These are phyloP conservation scores for Acanthamoeba sp. DNA, from an alignment of 208 protist genomes.

Conservation along the genomic window DNA sequence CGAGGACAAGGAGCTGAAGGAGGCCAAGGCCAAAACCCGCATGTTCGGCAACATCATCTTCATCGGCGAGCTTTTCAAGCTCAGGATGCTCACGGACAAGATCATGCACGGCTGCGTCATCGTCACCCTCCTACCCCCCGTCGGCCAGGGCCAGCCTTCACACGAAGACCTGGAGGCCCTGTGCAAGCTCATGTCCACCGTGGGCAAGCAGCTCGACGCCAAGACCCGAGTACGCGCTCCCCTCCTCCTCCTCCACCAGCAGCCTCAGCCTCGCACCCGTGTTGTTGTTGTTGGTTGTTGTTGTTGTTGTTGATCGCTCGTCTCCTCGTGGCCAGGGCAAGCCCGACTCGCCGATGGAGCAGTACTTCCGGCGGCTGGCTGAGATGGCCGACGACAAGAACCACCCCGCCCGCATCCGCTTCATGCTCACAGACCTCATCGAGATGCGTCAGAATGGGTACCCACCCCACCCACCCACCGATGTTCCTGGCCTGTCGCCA, in stretches of 20 bases:
- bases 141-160: not conserved
- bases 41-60: conserved; percentile 82
- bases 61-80: conserved; percentile 85
- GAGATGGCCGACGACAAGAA: not conserved
- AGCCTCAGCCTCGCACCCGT: not conserved
- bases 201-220: conserved; percentile 72
- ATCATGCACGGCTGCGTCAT: conserved; percentile 85
- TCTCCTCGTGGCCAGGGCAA: conserved; percentile 47
- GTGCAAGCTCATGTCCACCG: conserved; percentile 81
- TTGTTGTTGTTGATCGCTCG: not conserved
- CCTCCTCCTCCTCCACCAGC: not conserved
- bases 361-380: conserved; percentile 63
- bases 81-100: conserved; percentile 82
- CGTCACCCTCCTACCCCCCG: conserved; percentile 57
- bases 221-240: not conserved
- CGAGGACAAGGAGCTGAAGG: not conserved
- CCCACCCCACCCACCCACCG: no score
- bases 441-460: not conserved
- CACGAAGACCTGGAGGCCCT: conserved; percentile 80
- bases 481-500: not conserved
- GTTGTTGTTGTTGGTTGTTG: not conserved
- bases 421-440: conserved; percentile 70
- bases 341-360: conserved; percentile 33
- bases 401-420: conserved; percentile 71
- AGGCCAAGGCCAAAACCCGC: not conserved